phyloP scores from a whole-genome alignment of 1,139 yeast genomes.

The Suhomyces bokatorum region DNA sequence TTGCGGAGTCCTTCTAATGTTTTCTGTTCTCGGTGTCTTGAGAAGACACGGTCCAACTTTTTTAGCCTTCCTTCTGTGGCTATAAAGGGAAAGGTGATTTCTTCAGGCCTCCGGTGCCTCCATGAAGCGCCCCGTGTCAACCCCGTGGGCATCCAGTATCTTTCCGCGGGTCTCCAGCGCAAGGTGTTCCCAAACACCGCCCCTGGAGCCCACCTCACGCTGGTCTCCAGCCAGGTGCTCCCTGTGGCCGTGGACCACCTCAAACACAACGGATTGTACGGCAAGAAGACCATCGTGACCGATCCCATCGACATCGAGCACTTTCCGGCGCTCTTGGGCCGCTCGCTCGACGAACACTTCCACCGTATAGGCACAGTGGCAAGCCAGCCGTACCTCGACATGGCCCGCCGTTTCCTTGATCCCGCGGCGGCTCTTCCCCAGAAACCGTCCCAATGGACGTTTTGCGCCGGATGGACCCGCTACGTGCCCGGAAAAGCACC shows the following conservation, averaged over 20 bases:
- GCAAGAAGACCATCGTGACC: slow-evolving; percentile 69
- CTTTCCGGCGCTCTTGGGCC: slow-evolving; percentile 72
- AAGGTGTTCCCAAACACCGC: slow-evolving; percentile 57
- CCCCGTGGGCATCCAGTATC: slow-evolving; percentile 65
- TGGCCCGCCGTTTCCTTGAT: slow-evolving; percentile 43
- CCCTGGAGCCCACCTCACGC: slow-evolving; percentile 25
- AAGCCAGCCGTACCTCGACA: slow-evolving; percentile 58
- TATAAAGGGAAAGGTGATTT: slow-evolving; percentile 9
- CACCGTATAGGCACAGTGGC: slow-evolving; percentile 62
- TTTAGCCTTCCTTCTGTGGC: slow-evolving; percentile 4
- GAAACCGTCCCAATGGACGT: slow-evolving; percentile 44
- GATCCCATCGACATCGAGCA: slow-evolving; percentile 59
- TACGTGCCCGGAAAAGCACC: slow-evolving; percentile 61
- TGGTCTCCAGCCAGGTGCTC: slow-evolving; percentile 41
- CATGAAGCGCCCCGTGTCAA: slow-evolving; percentile 56
- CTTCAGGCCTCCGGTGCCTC: slow-evolving; percentile 7
- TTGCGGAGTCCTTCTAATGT: slow-evolving; percentile 16
- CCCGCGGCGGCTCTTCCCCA: slow-evolving; percentile 50
- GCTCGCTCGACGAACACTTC: slow-evolving; percentile 81
- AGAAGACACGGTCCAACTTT: slow-evolving; percentile 16
- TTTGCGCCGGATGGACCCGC: slow-evolving; percentile 79
- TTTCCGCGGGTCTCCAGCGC: slow-evolving; percentile 56
- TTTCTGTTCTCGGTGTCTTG: slow-evolving; percentile 23
- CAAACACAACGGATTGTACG: slow-evolving; percentile 63
- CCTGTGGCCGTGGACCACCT: slow-evolving; percentile 65